Conservation (phyloP, 2,329 filamentous ascomycete species). For the Penicillium sp. region DNA sequence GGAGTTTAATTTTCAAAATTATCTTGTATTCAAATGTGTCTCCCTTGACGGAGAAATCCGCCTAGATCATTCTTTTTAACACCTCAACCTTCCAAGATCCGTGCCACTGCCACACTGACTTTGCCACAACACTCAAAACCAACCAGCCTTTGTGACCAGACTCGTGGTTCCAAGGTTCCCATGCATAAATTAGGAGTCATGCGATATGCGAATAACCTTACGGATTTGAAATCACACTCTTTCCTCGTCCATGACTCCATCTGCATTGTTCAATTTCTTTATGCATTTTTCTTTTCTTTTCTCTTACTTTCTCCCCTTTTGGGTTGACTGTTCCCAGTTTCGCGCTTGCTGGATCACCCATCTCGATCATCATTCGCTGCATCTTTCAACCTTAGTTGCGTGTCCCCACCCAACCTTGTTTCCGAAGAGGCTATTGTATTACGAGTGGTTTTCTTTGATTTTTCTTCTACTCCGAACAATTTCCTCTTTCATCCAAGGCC, state of each 20-base stretch:
- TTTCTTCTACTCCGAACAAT: constrained; percentile 1
- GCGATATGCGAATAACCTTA: constrained; percentile 10
- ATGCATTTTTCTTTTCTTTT: constrained; percentile 9
- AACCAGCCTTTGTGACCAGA: neutral
- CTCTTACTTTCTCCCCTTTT: constrained; percentile 2
- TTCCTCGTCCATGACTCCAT: neutral
- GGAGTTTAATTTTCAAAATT: too few species aligned
- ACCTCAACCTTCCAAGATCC: neutral
- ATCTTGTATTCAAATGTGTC: too few species aligned
- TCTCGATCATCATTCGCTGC: constrained; percentile 22
- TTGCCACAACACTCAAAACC: constrained; percentile 15
- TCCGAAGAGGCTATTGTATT: constrained; percentile 16
- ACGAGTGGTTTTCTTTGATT: constrained; percentile 12
- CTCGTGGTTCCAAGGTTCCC: constrained; percentile 21
- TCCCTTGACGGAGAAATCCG: too few species aligned
- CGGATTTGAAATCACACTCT: constrained; percentile 20
- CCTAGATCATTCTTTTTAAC: too few species aligned
- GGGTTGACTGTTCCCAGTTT: neutral
- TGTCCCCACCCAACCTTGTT: constrained; percentile 26
- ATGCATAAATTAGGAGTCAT: constrained; percentile 20
- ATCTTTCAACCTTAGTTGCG: constrained; percentile 26
- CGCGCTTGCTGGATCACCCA: constrained; percentile 10
- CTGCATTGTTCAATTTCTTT: constrained; percentile 8
- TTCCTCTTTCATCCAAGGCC: neutral
- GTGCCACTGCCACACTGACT: constrained; percentile 8